Evolutionary conservation across 2,329 filamentous ascomycete genomes (phyloP).

Genomic region (Pseudopithomyces maydicus): DNA sequence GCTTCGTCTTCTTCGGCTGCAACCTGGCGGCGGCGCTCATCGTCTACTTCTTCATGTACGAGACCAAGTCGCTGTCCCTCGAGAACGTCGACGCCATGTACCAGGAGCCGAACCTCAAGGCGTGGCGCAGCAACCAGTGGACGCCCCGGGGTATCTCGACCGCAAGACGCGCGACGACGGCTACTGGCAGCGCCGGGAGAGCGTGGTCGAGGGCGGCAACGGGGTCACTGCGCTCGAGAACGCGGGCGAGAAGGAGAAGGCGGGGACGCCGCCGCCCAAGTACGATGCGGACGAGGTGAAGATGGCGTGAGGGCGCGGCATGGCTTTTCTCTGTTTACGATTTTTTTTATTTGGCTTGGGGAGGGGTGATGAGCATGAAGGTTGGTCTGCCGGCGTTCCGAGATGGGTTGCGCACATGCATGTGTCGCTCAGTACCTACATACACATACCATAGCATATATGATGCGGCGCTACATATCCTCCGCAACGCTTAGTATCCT

Average conservation of each 20-base stretch:
- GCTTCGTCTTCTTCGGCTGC: slow-evolving; percentile 44
- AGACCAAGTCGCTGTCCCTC: slow-evolving; percentile 40
- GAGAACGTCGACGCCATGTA: slow-evolving; percentile 45
- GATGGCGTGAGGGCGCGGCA: not conserved
- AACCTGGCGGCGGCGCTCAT: slow-evolving; percentile 36
- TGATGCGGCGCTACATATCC: no score
- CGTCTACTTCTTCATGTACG: slow-evolving; percentile 43
- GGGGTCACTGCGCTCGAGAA: not conserved
- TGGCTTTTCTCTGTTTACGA: not conserved
- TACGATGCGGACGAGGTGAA: not conserved
- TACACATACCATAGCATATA: no score
- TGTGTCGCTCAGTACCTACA: no score
- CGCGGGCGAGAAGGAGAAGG: not conserved
- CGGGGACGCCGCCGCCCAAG: not conserved
- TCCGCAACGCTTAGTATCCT: no score
- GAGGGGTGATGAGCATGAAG: not conserved
- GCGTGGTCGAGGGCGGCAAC: not conserved
- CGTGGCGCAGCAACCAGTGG: slow-evolving; percentile 40
- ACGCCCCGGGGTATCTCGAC: slow-evolving; percentile 35
- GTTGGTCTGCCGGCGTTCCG: no score
- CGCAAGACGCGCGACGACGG: slow-evolving; percentile 33
- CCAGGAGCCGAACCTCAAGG: slow-evolving; percentile 30
- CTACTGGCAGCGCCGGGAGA: slow-evolving; percentile 25
- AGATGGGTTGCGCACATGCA: no score
- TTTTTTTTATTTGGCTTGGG: not conserved